Evolutionary conservation across 139 green algal genomes (phyloP), one percentile per base, ranked within the genome.

Genomic region (Pleodorina starrii): DNA sequence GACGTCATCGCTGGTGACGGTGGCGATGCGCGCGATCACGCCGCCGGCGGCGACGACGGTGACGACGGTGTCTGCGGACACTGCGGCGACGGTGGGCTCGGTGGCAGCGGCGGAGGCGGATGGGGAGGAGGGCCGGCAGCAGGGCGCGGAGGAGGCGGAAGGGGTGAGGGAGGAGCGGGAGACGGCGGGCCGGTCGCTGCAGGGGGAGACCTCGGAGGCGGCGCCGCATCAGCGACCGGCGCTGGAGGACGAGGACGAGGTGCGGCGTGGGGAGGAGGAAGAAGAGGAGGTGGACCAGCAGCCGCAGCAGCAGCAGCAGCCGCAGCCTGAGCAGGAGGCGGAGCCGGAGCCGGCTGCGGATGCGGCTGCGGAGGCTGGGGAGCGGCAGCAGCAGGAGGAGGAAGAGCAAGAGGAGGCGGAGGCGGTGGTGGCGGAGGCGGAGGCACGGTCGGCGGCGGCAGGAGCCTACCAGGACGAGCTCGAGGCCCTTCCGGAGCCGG

Each of bases 11-110:
- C 17, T 5, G 35, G 5, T 46, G 32, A 12, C 72, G 19, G 40
- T 40, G 25, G 32, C n/a, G 36, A 2, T 50, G 17, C 74, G 74
- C 29, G 74, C 74, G 44, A 82, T 82, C 74, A 82, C 74, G 44
- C 74, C 74, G 0, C 74, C 74, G 14, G 74, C 43, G 46, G 44
- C 25, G 14, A 19, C 46, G 1, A 29, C 23, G 40, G 40, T 36
- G 72, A 14, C 38, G 29, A 51, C 72, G 72, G 69, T 48, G n/a
- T n/a, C n/a, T n/a, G n/a, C n/a, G n/a, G n/a, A n/a, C n/a, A n/a
- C n/a, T n/a, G n/a, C n/a, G n/a, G n/a, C n/a, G n/a, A n/a, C n/a
- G n/a, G n/a, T n/a, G n/a, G n/a, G n/a, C n/a, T 12, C 7, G 72
- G 25, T 40, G 42, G 10, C 40, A 21, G 42, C 7, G 21, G 72